These are phyloP conservation scores for Neurospora terricola DNA, from an alignment of 495 filamentous ascomycete species.

Conservation along the genomic window DNA sequence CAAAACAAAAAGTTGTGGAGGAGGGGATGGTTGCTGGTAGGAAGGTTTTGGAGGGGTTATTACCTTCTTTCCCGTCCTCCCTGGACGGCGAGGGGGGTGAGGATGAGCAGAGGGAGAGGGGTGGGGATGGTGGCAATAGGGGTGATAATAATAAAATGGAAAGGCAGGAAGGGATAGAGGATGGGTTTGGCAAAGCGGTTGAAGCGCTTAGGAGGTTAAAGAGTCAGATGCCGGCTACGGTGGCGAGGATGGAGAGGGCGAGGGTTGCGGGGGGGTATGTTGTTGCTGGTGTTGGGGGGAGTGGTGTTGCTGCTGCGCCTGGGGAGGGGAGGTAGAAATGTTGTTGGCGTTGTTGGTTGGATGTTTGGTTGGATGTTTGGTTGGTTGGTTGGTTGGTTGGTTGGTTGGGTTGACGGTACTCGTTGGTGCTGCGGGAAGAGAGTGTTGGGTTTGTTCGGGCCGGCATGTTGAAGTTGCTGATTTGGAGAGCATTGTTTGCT, in stretches of 20 bases:
- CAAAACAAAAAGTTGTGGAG: constrained; percentile 8
- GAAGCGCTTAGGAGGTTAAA: constrained; percentile 43
- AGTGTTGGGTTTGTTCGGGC: not conserved
- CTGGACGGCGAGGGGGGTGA: too few relatives aligned
- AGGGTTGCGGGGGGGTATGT: constrained; percentile 55
- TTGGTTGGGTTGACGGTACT: not conserved
- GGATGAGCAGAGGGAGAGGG: not conserved
- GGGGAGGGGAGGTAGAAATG: not conserved
- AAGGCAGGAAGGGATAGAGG: constrained; percentile 41
- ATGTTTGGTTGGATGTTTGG: not conserved
- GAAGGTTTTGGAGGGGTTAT: constrained; percentile 14
- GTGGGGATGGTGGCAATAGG: constrained; percentile 7
- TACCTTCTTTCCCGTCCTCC: too few relatives aligned
- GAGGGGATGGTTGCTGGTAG: constrained; percentile 15
- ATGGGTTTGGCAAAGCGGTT: constrained; percentile 39
- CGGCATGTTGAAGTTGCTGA: not conserved
- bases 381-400: not conserved
- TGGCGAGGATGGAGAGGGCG: constrained; percentile 72
- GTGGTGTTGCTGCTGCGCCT: constrained; percentile 31
- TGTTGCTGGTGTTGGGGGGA: constrained; percentile 45
- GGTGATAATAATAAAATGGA: constrained; percentile 19
- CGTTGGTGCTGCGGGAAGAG: not conserved
- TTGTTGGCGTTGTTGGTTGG: not conserved
- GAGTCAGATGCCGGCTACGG: constrained; percentile 55
- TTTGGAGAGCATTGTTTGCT: not conserved